Evolutionary conservation across 169 alveolate genomes (phyloP), one percentile per base, ranked within the genome.

Genomic region (Eimeria tenella): DNA sequence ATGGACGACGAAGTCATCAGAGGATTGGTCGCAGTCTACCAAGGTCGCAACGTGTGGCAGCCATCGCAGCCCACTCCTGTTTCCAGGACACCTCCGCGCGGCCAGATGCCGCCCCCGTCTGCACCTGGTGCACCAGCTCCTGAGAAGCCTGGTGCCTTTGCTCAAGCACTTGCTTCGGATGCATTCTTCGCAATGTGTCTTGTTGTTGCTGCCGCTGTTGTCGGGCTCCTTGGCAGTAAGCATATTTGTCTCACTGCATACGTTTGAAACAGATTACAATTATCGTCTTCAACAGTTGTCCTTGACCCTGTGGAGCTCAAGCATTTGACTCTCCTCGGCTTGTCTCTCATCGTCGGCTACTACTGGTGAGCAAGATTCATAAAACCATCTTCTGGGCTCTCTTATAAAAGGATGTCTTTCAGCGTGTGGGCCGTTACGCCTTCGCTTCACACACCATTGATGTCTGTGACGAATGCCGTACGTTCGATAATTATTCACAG

Each of bases 381-480:
- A n/a, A 70, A 68, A 0, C 3, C 7, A 0, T 0, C 3, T 5
- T 56, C 8, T 63, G 58, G n/a, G 17, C 81, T 0, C 9, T 23
- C 21, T 50, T 6, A 25, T 21, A 3, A 25, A 58, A 1, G 79
- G 50, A 19, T 23, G 53, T 17, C 53, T 5, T 50, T 0, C 92
- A 91, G 86, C 90, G 95, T 93, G 23, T 94, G 96, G 96, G 93
- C 90, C 55, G 99, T 98, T 52, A 96, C 98, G 6, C 98, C 99
- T 25, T 97, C 99, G 6, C 87, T 98, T 75, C 99, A 98, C 92
- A 96, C 99, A 25, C 99, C 99, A 11, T 71, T 98, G 84, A 98
- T 98, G 99, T 96, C 98, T 42, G 98, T 97, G 74, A 97, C 99
- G 19, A 98, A 98, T 94, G 99, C 99, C 52, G 93, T 96, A 52